phyloP scores from a whole-genome alignment of 257 asterid species.

The Solanum acaule region DNA sequence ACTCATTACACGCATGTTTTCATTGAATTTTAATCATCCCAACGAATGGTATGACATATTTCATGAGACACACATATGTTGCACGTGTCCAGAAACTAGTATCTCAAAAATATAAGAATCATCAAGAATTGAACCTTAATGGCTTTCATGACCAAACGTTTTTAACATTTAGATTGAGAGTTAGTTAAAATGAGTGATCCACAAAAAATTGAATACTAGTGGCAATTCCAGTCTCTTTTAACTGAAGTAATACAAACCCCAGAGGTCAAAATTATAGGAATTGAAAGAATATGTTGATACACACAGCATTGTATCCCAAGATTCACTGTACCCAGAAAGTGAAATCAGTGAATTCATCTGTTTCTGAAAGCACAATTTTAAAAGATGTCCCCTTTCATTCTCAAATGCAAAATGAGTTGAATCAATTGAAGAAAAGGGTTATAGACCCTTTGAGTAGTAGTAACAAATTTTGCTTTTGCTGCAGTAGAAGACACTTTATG shows the following conservation, averaged over 20 bases:
- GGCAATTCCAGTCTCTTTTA: not conserved
- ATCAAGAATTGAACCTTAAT: not conserved
- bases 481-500: conserved; percentile 42
- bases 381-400: conserved; percentile 5
- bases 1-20: not conserved
- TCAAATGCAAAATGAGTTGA: not conserved
- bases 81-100: not conserved
- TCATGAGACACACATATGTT: not conserved
- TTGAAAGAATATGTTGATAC: not conserved
- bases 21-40: not conserved
- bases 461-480: conserved; percentile 35
- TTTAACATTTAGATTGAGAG: not conserved
- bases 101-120: not conserved
- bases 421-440: not conserved
- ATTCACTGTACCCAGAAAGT: not conserved
- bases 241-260: not conserved
- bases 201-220: not conserved
- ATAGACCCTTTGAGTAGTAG: not conserved
- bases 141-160: not conserved
- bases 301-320: not conserved
- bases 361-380: not conserved
- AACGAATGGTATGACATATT: too few relatives aligned
- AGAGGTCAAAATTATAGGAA: not conserved
- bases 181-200: not conserved
- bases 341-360: not conserved